Conservation (phyloP, 2,329 filamentous ascomycete species). For the Botrytis fabae region DNA sequence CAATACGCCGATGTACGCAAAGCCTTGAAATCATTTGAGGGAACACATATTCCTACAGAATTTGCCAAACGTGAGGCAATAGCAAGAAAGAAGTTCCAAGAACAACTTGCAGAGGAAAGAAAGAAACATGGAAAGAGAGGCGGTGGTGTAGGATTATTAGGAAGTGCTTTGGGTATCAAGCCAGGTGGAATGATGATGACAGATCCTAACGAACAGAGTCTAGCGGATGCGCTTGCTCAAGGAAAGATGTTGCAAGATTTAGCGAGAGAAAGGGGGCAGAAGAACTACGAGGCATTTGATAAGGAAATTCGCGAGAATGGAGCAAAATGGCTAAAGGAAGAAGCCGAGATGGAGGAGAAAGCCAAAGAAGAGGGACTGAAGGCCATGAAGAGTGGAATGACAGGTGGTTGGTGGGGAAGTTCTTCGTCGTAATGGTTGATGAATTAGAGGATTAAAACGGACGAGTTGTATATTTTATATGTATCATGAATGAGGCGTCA, state of each 20-base stretch:
- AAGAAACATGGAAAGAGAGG: constrained; percentile 57
- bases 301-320: constrained; percentile 91
- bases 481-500: constrained; percentile 17
- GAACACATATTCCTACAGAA: constrained; percentile 84
- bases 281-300: constrained; percentile 86
- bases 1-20: constrained; percentile 83
- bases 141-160: constrained; percentile 67
- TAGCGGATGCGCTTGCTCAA: constrained; percentile 76
- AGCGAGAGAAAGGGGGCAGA: constrained; percentile 86
- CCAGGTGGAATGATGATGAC: constrained; percentile 57
- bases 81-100: constrained; percentile 81
- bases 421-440: constrained; percentile 16
- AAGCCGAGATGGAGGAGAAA: constrained; percentile 85
- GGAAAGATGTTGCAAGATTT: constrained; percentile 98
- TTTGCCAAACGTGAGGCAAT: constrained; percentile 86
- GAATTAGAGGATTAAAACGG: neutral
- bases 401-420: constrained; percentile 51
- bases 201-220: constrained; percentile 61
- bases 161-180: constrained; percentile 76
- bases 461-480: constrained; percentile 13
- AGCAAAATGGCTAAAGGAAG: constrained; percentile 93
- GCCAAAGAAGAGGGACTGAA: constrained; percentile 87
- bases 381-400: constrained; percentile 81
- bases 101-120: constrained; percentile 69
- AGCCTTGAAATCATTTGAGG: constrained; percentile 84